Conservation (phyloP, 2,329 filamentous ascomycete genomes). For the Fusarium floridanum region DNA sequence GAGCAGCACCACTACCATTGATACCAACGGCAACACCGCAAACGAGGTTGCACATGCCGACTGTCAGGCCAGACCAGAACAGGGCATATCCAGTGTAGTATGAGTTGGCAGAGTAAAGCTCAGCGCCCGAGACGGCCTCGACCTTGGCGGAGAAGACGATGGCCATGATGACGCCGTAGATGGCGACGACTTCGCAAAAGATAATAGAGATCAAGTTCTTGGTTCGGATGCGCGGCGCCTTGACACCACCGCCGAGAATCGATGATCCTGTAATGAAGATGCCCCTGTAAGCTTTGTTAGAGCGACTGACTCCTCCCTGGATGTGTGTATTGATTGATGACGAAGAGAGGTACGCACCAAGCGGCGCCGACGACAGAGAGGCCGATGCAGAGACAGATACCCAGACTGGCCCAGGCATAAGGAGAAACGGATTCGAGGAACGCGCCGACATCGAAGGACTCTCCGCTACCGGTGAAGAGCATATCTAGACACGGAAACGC, state of each 20-base stretch:
- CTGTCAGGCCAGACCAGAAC: constrained; percentile 95
- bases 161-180: constrained; percentile 99
- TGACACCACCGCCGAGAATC: constrained; percentile 96
- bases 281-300: constrained; percentile 72
- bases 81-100: constrained; percentile 96
- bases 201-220: constrained; percentile 99
- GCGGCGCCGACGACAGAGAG: constrained; percentile 96
- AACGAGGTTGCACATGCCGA: constrained; percentile 94
- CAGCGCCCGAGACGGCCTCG: constrained; percentile 71
- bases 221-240: constrained; percentile 95
- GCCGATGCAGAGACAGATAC: constrained; percentile 94
- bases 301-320: constrained; percentile 1
- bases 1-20: constrained; percentile 95
- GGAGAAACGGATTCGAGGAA: constrained; percentile 96
- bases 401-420: constrained; percentile 91
- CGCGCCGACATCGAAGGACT: constrained; percentile 95
- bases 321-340: constrained; percentile 10
- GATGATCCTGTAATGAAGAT: constrained; percentile 99
- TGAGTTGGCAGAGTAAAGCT: constrained; percentile 79
- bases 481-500: constrained; percentile 75
- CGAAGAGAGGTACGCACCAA: constrained; percentile 73
- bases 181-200: constrained; percentile 99
- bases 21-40: constrained; percentile 98
- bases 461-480: constrained; percentile 97
- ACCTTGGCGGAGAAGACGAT: constrained; percentile 97